Base-by-base conservation (phyloP, 2,329 filamentous ascomycete species). In the Botrytis deweyae region DNA sequence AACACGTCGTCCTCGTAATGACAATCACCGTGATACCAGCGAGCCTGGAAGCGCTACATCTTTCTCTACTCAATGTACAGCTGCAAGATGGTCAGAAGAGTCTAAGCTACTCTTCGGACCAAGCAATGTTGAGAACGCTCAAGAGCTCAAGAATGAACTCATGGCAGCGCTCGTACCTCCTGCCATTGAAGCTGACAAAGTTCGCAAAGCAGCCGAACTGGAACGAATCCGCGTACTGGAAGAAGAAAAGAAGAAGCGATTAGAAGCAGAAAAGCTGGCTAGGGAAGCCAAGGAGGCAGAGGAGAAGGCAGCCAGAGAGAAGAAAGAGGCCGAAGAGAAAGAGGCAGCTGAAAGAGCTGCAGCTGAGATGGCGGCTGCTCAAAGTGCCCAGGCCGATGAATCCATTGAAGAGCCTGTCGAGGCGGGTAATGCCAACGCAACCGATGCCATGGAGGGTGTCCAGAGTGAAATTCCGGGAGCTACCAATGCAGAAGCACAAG, bases 21-120 rank as follows among this genome's bases (percentile, higher is more conserved):
- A 80, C 40, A 69, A 65, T 42, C 78, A 79, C 74, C 74, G 78
- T 25, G 76, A 79, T 29, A 69, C 75, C n/a, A 72, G 74, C 40
- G 80, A 83, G 66, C 81, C 81, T 55, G 80, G 78, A 72, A 77
- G 73, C 70, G 77, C 78, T 61, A 76, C 78, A 8, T 79, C 78
- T 61, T 98, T 98, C 81, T 84, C 87, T 33, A 87, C 93, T 14
- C 88, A 90, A 55, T 86, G 89, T 14, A 98, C 96, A 1, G 85
- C 88, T 72, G 87, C 88, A 71, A 91, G 96, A 75, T 99, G 97
- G 91, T 89, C 93, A 80, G 94, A 98, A 80, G 97, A 98, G 82
- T 91, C 94, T 14, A 91, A 92, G 76, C 90, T 99, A 82, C 87
- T 98, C 0, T 98, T 96, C 82, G 92, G 93, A 40, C 83, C 86